Evolutionary conservation across 441 rosid species (phyloP), one percentile per base, ranked within the genome.

Genomic region (Mallotus repandus): DNA sequence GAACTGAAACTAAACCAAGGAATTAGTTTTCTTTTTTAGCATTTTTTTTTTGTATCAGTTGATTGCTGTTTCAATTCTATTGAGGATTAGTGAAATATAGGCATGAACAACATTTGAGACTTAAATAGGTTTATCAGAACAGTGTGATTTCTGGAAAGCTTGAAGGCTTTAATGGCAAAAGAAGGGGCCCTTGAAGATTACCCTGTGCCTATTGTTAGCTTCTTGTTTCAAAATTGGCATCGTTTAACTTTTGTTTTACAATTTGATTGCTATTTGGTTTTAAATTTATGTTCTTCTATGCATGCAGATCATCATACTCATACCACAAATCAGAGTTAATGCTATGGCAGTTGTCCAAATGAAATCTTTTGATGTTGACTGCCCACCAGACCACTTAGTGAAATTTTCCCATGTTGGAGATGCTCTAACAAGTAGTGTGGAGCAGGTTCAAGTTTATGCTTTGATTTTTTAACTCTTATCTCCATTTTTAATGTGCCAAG

Each of bases 321-420:
- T 91, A 59, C 85, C 89, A 80, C 96, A 94, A 80, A 89, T 94
- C 76, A 90, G 90, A 84, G 85, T 89, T 70, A 94, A 94, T 82
- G 81, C 90, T 49, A 89, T 94, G 81, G 93, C 95, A 57, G 78
- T 94, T 79, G 89, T 86, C 54, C 85, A 86, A 16, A 87, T 94
- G 89, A 90, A 85, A 78, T 89, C 90, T 71, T 68, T 66, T 55
- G 86, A 86, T 80, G 63, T 66, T 71, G 64, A 63, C 71, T 63
- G 68, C 53, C 80, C 63, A 38, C 77, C 71, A 62, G 76, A 81
- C 80, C 79, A 81, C 78, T 70, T 73, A 74, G 77, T 75, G 71
- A 83, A 79, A 19, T 62, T 75, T 73, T 64, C 79, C 71, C 78
- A 64, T 49, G 56, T 73, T 52, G 83, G 79, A 66, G 78, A 73